Conservation (phyloP, 2,329 filamentous ascomycete genomes). For the Stagonosporopsis rhizophila region DNA sequence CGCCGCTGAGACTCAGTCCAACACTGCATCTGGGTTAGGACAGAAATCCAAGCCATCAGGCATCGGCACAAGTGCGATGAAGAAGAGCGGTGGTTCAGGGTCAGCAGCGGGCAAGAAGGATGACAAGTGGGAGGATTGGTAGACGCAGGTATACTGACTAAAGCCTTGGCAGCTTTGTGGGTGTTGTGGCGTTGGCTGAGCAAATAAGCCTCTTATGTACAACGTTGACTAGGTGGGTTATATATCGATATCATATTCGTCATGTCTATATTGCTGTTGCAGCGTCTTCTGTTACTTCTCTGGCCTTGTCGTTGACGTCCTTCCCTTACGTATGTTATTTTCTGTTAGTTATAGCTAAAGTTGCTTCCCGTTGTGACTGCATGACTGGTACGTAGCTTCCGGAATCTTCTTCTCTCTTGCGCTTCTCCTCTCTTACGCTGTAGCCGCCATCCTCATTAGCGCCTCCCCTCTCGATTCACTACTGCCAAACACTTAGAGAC, state of each 20-base stretch:
- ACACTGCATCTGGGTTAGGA: slow-evolving; percentile 38
- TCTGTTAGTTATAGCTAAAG: background rate
- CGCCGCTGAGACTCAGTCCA: slow-evolving; percentile 35
- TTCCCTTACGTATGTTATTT: background rate
- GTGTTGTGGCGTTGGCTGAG: slow-evolving; percentile 10
- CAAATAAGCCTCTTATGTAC: background rate
- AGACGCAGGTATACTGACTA: slow-evolving; percentile 11
- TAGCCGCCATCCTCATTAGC: background rate
- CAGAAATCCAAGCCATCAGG: slow-evolving; percentile 53
- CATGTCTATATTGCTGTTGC: background rate
- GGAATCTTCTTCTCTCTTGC: background rate
- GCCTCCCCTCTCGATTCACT: background rate
- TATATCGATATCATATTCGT: slow-evolving; percentile 20
- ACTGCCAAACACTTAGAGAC: background rate
- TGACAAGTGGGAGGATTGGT: slow-evolving; percentile 65
- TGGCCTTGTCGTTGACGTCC: background rate
- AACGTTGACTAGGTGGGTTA: background rate
- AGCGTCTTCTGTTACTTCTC: background rate
- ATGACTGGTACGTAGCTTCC: background rate
- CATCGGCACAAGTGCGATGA: slow-evolving; percentile 71
- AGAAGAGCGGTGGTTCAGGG: slow-evolving; percentile 51
- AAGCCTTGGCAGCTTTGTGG: background rate
- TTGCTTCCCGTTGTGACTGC: background rate
- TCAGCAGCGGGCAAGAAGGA: slow-evolving; percentile 56
- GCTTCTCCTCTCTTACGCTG: background rate